phyloP scores from a whole-genome alignment of 805 yeast genomes.

The Candida gorgasii region DNA sequence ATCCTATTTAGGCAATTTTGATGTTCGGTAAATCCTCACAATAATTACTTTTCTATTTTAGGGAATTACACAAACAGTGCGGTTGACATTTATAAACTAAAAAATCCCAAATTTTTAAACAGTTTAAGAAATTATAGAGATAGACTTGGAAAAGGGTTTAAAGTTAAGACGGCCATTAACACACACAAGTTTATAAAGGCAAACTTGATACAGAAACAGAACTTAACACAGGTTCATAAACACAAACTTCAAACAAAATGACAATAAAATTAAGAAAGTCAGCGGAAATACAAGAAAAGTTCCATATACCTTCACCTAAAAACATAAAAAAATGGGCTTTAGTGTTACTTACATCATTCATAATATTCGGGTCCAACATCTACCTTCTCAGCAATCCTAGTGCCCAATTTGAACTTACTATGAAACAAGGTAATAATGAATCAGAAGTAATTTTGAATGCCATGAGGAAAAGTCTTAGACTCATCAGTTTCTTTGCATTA shows the following conservation, averaged over 20 bases:
- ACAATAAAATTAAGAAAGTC: slow-evolving; percentile 3
- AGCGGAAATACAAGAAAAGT: neutral
- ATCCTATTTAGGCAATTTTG: neutral
- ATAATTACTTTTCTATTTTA: neutral
- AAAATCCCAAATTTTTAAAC: too few relatives aligned
- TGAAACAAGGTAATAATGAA: slow-evolving; percentile 16
- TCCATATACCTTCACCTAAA: neutral
- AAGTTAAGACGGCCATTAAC: too few relatives aligned
- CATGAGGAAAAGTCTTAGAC: slow-evolving; percentile 12
- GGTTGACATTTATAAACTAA: neutral
- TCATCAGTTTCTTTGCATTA: slow-evolving; percentile 17
- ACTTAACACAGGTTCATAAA: neutral
- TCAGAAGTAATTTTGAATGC: slow-evolving; percentile 8
- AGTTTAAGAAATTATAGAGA: too few relatives aligned
- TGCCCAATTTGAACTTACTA: slow-evolving; percentile 13
- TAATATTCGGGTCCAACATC: slow-evolving; percentile 5
- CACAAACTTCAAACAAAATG: neutral
- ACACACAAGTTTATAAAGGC: neutral
- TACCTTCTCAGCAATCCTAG: slow-evolving; percentile 1
- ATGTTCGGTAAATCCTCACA: neutral
- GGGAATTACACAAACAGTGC: slow-evolving; percentile 9
- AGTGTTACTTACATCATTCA: slow-evolving; percentile 1
- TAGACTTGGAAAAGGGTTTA: too few relatives aligned
- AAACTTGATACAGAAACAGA: neutral
- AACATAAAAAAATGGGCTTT: slow-evolving; percentile 1